These are phyloP conservation scores for Amaranthus hypochondriacus DNA, from an alignment of 148 eudicot genomes.

Conservation along the genomic window DNA sequence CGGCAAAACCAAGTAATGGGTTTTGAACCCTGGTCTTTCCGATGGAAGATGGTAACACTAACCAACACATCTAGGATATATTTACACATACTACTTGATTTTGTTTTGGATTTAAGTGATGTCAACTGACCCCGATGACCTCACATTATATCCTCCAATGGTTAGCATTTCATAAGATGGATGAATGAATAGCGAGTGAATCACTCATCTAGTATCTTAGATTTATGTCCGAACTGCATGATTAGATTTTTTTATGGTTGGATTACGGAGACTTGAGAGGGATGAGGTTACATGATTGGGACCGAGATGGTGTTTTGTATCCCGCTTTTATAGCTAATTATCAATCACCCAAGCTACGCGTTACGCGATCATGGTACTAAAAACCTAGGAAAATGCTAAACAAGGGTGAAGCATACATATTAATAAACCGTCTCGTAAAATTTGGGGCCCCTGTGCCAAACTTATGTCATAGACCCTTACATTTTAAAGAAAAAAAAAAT, in stretches of 20 bases:
- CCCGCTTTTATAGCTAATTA: not conserved
- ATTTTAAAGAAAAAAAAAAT: too few relatives aligned
- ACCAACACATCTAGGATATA: too few relatives aligned
- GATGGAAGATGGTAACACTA: too few relatives aligned
- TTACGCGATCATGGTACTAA: not conserved
- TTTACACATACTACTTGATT: too few relatives aligned
- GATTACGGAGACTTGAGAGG: not conserved
- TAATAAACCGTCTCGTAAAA: too few relatives aligned
- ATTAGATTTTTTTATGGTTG: too few relatives aligned
- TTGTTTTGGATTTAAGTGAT: too few relatives aligned
- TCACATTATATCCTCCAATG: not conserved
- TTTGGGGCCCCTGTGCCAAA: too few relatives aligned
- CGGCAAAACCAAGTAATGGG: too few relatives aligned
- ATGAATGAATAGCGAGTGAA: not conserved
- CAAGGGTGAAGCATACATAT: not conserved
- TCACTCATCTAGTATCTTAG: not conserved
- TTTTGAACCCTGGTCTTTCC: too few relatives aligned
- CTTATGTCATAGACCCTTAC: too few relatives aligned
- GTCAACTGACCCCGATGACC: too few relatives aligned
- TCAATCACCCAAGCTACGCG: not conserved
- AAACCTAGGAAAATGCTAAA: not conserved
- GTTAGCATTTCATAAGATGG: not conserved
- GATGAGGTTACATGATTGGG: not conserved
- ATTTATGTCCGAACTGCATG: not conserved
- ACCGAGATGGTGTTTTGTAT: not conserved